Evolutionary conservation across 306 rosid species (phyloP).

Genomic region (Dicorynia guianensis): DNA sequence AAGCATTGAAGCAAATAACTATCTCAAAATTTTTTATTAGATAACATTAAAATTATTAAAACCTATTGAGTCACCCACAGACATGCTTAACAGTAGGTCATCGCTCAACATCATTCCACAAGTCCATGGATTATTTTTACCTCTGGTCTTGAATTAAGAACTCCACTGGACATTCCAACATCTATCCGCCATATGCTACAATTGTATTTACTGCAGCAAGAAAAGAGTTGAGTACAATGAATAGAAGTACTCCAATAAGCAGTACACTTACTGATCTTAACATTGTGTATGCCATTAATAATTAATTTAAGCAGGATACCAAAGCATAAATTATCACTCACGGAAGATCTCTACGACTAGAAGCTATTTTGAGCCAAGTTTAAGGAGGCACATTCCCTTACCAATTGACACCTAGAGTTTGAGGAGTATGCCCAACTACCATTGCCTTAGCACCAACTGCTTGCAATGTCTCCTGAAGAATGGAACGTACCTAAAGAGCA

Average conservation of each 20-base stretch:
- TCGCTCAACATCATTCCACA: slow-evolving; percentile 3
- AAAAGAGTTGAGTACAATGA: slow-evolving; percentile 33
- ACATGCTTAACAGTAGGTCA: not conserved
- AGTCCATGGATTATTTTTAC: slow-evolving; percentile 49
- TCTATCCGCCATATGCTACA: slow-evolving; percentile 98
- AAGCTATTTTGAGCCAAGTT: slow-evolving; percentile 17
- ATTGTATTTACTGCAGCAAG: slow-evolving; percentile 75
- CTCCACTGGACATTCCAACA: slow-evolving; percentile 99
- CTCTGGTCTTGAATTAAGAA: slow-evolving; percentile 93
- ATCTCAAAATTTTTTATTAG: slow-evolving; percentile 16
- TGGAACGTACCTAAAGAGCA: slow-evolving; percentile 62
- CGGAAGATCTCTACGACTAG: slow-evolving; percentile 17
- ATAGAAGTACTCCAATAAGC: slow-evolving; percentile 12
- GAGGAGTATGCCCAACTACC: slow-evolving; percentile 99
- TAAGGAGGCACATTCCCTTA: slow-evolving; percentile 37
- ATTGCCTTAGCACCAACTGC: slow-evolving; percentile 88
- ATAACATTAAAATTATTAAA: slow-evolving; percentile 3
- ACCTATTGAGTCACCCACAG: not conserved
- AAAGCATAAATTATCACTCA: not conserved
- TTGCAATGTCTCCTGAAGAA: slow-evolving; percentile 83
- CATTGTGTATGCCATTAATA: not conserved
- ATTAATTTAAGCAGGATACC: not conserved
- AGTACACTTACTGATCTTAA: not conserved
- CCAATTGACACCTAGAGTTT: slow-evolving; percentile 88
- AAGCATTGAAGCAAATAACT: not conserved